Evolutionary conservation across 352 stramenopile genomes (phyloP).

Genomic region (Globisporangium ultimum): DNA sequence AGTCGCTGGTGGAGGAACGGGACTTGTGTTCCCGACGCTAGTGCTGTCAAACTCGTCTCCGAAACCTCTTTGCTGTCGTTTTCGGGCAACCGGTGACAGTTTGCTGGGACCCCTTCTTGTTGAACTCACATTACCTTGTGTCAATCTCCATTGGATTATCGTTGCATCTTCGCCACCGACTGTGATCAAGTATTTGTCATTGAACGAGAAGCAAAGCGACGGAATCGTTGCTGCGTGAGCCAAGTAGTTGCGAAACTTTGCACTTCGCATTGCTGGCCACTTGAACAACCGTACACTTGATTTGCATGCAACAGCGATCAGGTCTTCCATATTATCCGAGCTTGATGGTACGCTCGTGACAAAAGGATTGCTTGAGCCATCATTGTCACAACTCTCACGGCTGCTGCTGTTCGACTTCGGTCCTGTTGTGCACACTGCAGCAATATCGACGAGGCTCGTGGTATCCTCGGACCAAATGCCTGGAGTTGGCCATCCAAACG

Average conservation of each 20-base stretch:
- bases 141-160: constrained; percentile 53
- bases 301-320: constrained; percentile 48
- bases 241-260: constrained; percentile 40
- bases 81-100: constrained; percentile 5
- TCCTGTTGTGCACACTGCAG: constrained; percentile 35
- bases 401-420: constrained; percentile 12
- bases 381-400: not conserved
- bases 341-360: not conserved
- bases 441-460: constrained; percentile 51
- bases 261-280: constrained; percentile 39
- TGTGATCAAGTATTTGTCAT: constrained; percentile 45
- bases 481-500: constrained; percentile 62
- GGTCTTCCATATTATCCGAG: constrained; percentile 22
- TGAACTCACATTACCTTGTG: constrained; percentile 5
- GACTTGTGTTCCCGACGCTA: constrained; percentile 2
- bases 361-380: not conserved
- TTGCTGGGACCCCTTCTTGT: not conserved
- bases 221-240: constrained; percentile 47
- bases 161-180: constrained; percentile 54
- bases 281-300: constrained; percentile 47
- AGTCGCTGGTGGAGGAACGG: constrained; percentile 10
- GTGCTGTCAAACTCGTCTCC: not conserved
- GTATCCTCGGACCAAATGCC: constrained; percentile 58
- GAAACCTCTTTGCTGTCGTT: constrained; percentile 7
- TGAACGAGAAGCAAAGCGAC: constrained; percentile 44